These are phyloP conservation scores for Aechmea fasciata DNA, from an alignment of 176 grass and related monocot species.

Conservation along the genomic window DNA sequence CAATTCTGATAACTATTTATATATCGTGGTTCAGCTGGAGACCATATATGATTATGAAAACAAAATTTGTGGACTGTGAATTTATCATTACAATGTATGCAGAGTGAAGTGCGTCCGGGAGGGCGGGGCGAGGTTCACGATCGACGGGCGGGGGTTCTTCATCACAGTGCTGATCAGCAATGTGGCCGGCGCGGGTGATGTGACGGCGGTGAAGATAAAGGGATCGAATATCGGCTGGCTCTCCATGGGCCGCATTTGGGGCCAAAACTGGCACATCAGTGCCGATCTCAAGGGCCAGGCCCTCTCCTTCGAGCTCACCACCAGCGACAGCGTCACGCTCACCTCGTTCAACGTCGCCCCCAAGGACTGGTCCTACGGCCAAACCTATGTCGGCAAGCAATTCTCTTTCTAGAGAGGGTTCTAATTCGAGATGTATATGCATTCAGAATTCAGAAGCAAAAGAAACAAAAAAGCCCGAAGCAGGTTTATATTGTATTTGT, in stretches of 20 bases:
- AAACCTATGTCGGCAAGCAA: slow-evolving; percentile 80
- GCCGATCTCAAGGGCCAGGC: slow-evolving; percentile 59
- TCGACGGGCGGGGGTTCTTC: slow-evolving; percentile 64
- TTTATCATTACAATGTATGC: slow-evolving; percentile 18
- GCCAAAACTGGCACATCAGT: slow-evolving; percentile 95
- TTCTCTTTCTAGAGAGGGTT: slow-evolving; percentile 56
- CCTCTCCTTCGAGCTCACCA: slow-evolving; percentile 80
- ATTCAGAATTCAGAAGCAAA: no score
- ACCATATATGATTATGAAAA: background rate
- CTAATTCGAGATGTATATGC: no score
- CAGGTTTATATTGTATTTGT: no score
- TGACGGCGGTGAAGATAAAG: slow-evolving; percentile 82
- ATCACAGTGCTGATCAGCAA: slow-evolving; percentile 77
- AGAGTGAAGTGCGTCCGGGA: slow-evolving; percentile 87
- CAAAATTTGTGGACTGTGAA: slow-evolving; percentile 5
- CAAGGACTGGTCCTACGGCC: slow-evolving; percentile 74
- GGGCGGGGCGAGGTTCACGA: slow-evolving; percentile 56
- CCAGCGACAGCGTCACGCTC: slow-evolving; percentile 58
- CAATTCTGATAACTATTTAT: no score
- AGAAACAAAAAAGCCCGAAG: no score
- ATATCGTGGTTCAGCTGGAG: background rate
- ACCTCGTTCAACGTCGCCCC: slow-evolving; percentile 64
- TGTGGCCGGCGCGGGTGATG: slow-evolving; percentile 72
- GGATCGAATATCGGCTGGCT: slow-evolving; percentile 74
- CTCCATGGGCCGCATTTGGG: slow-evolving; percentile 86